Conservation (phyloP, 139 green algal species). For the Tetradesmus obliquus region DNA sequence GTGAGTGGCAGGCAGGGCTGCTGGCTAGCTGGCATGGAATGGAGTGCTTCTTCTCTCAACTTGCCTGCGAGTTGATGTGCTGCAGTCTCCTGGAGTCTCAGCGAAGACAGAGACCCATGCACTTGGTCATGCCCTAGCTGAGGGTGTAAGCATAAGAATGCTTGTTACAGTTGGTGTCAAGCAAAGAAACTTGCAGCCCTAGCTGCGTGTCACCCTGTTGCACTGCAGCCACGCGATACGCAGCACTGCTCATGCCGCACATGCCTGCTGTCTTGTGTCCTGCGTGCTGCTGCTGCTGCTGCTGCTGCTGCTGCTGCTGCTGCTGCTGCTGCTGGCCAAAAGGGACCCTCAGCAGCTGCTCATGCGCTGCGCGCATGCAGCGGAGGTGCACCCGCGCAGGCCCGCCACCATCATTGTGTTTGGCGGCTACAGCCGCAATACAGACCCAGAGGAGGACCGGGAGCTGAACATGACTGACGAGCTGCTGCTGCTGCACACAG, state of each 20-base stretch:
- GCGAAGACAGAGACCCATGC: too few species aligned
- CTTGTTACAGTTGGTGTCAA: too few species aligned
- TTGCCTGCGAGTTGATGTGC: too few species aligned
- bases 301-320: not conserved
- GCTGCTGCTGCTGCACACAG: constrained; percentile 29
- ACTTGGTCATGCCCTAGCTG: too few species aligned
- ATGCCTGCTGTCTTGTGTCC: not conserved
- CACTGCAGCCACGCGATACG: not conserved
- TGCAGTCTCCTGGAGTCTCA: too few species aligned
- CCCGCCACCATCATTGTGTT: constrained; percentile 7
- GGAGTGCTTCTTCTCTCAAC: too few species aligned
- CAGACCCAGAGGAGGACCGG: not conserved
- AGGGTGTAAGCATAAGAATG: too few species aligned
- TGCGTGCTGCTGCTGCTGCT: not conserved
- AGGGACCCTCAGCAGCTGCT: constrained; percentile 28
- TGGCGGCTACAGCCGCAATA: constrained; percentile 5
- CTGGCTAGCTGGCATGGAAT: too few species aligned
- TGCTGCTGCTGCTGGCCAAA: not conserved
- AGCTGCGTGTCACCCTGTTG: not conserved
- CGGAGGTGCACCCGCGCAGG: not conserved
- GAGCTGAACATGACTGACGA: not conserved
- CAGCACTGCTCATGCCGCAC: not conserved
- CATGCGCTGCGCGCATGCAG: constrained; percentile 24
- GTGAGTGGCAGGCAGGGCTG: not conserved
- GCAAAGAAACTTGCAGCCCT: too few species aligned